Base-by-base conservation (phyloP, 2,329 filamentous ascomycete species). In the Apiospora saccharicola region DNA sequence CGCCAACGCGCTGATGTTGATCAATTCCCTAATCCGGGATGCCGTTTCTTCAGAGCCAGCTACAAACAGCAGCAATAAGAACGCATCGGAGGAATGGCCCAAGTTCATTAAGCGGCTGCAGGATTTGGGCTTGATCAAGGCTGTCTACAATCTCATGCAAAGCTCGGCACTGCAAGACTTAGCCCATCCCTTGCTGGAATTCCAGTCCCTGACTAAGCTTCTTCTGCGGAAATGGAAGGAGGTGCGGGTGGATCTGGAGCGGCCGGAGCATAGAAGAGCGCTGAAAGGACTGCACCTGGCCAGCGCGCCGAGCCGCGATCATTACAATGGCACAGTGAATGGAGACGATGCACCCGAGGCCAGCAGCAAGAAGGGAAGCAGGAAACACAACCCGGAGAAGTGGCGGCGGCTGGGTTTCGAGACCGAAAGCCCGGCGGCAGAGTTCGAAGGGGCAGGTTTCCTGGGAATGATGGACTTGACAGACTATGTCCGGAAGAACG, bases 401-500 rank as follows among this genome's bases (percentile, higher is more conserved):
- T 99, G 96, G 96, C 89, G 95, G 77, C 89, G 95, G 71, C 82
- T 99, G 57, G 96, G 96, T 3, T 99, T 99, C 78, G 93, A 96
- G 81, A 92, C 93, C 0, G 96, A 99, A 82, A 95, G 90, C 76
- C 96, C 96, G 4, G 92, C 92, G 0, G 88, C 89, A 77, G 96
- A 99, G 77, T 98, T 99, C 79, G 91, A 94, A 26, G 86, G 90
- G 51, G 93, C 93, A 41, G 96, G 96, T 0, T 98, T 95, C 80
- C 83, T 99, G 71, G 96, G 96, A 41, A 94, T 99, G 90, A 98
- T 99, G 95, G 96, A 99, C 81, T 83, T 99, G 78, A 94, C 95
- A 2, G 95, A 98, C 81, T 99, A 94, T 80, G 94, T 98, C 68
- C 90, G 93, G 78, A 97, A 95, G 80, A 92, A 98, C 79, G 94